Percentiles rank a stretch among this genome's conserved stretches.
phyloP scores from a whole-genome alignment of 2,329 filamentous ascomycete genomes.

The Amphichorda felina region DNA sequence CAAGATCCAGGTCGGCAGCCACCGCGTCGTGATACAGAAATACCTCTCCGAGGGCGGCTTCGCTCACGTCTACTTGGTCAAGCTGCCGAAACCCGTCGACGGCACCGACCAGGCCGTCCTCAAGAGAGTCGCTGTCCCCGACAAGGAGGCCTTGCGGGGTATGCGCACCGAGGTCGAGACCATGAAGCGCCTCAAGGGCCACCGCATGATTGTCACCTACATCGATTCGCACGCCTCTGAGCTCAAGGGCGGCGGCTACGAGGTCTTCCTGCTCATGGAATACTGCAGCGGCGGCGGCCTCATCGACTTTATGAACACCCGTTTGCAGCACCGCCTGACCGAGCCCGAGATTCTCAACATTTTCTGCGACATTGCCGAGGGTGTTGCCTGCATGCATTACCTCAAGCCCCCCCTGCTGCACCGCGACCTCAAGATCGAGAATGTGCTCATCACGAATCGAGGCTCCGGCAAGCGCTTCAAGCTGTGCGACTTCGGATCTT shows the following conservation, averaged over 20 bases:
- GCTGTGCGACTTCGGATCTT: slow-evolving; percentile 94
- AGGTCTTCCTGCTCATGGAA: slow-evolving; percentile 98
- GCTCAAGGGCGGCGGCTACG: slow-evolving; percentile 83
- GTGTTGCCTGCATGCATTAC: slow-evolving; percentile 98
- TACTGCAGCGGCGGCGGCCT: slow-evolving; percentile 89
- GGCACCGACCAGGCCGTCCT: slow-evolving; percentile 75
- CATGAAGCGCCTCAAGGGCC: slow-evolving; percentile 98
- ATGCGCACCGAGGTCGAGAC: slow-evolving; percentile 99
- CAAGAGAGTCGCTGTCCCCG: slow-evolving; percentile 91
- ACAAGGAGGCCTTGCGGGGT: slow-evolving; percentile 85
- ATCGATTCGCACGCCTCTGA: slow-evolving; percentile 97
- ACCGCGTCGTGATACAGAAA: slow-evolving; percentile 88
- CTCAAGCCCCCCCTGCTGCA: slow-evolving; percentile 87
- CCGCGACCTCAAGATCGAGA: slow-evolving; percentile 94
- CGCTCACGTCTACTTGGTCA: slow-evolving; percentile 95
- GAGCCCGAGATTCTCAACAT: slow-evolving; percentile 97
- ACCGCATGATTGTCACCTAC: slow-evolving; percentile 92
- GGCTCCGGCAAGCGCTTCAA: slow-evolving; percentile 71
- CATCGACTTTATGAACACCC: slow-evolving; percentile 99
- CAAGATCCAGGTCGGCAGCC: slow-evolving; percentile 89
- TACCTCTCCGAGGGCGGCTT: slow-evolving; percentile 98
- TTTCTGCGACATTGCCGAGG: slow-evolving; percentile 90
- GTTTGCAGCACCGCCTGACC: slow-evolving; percentile 88
- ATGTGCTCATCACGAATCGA: slow-evolving; percentile 73
- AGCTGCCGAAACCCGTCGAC: slow-evolving; percentile 64